Evolutionary conservation across 441 rosid genomes (phyloP), one percentile per base, ranked within the genome.

Genomic region (Euphorbia schlechtendalii): DNA sequence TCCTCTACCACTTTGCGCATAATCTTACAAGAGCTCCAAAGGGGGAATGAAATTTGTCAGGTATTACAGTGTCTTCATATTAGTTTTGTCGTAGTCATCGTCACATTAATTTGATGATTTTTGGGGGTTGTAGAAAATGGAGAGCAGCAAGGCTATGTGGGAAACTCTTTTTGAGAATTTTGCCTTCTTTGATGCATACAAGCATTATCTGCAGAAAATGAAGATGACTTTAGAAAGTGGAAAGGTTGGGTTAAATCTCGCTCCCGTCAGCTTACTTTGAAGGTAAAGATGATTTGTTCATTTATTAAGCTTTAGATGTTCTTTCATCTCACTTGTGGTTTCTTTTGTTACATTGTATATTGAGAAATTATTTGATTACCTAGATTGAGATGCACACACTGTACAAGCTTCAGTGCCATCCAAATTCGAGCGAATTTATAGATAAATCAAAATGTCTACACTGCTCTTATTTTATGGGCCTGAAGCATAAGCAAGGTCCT

Each of bases 211-310:
- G 59, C 96, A 9, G 96, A 81, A 74, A 86, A 89, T 79, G 94
- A 73, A 40, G 92, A 91, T 77, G 96, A 91, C 74, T 76, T 94
- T 69, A 83, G 98, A 69, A 82, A 85, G 49, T 94, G 99, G 98
- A 87, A 94, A 85, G 99, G 99, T 11, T 94, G 99, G 99, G 99
- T 94, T 67, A 89, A 86, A 82, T 94, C 99, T 66, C 98, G 98
- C 46, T 90, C 91, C 34, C 89, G 96, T 61, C 95, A 84, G 69
- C 99, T 94, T 58, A 94, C 92, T 40, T 75, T 89, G 81, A 91
- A 83, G 99, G 97, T 90, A 63, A 75, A 69, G 32, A 27, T 53
- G 22, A 21, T 14, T 10, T 38, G 45, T 32, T 24, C 22, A 15
- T 30, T 49, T 38, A 45, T 52, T 46, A 32, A 28, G 10, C 22